Percentiles rank a stretch among this genome's conserved stretches.
Evolutionary conservation across 257 asterid genomes (phyloP).

Genomic region (Solanum tarapatanum): DNA sequence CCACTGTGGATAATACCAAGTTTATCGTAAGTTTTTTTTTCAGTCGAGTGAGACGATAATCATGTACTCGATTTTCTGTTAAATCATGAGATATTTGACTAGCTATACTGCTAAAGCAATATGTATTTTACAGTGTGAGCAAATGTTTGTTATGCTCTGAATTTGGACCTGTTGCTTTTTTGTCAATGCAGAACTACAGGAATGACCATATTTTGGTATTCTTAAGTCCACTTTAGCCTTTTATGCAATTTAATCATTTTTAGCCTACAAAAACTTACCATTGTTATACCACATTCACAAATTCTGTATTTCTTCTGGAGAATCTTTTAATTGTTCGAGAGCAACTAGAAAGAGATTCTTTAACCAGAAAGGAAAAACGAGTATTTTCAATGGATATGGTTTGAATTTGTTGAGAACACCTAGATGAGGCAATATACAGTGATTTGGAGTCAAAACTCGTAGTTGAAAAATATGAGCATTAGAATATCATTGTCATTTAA

Average conservation of each 20-base stretch:
- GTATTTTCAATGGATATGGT: too few relatives aligned
- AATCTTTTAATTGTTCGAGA: not conserved
- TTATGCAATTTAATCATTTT: not conserved
- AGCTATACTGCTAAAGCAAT: not conserved
- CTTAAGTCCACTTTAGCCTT: not conserved
- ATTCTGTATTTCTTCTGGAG: too few relatives aligned
- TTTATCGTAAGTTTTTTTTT: not conserved
- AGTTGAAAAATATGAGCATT: not conserved
- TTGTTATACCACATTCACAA: not conserved
- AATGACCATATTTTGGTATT: not conserved
- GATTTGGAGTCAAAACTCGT: too few relatives aligned
- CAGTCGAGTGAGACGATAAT: not conserved
- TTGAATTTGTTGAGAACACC: too few relatives aligned
- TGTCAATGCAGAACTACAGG: not conserved
- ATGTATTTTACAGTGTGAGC: not conserved
- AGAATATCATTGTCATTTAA: not conserved
- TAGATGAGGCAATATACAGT: too few relatives aligned
- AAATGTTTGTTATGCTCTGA: not conserved
- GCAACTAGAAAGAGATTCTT: not conserved
- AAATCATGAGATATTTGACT: not conserved
- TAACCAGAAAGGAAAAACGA: not conserved
- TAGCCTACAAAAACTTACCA: not conserved
- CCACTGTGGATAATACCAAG: constrained; percentile 20
- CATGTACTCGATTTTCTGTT: not conserved
- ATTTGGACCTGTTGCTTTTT: not conserved